Percentiles rank a stretch among this genome's conserved stretches.
Evolutionary conservation across 805 yeast species (phyloP).

Genomic region (Starmerella apis): DNA sequence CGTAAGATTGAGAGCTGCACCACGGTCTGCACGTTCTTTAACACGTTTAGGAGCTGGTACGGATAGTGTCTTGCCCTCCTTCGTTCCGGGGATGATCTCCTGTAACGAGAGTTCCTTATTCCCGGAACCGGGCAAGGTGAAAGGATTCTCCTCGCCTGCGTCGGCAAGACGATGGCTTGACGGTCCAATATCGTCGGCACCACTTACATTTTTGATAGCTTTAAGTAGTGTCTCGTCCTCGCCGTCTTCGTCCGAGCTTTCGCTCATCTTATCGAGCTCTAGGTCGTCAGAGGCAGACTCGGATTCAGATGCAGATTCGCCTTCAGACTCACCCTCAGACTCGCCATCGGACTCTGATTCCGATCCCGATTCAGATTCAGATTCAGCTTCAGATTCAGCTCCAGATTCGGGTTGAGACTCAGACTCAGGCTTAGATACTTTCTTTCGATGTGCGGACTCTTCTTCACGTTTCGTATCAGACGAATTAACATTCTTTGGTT

Average conservation of each 20-base stretch:
- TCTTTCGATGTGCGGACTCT: too few species aligned
- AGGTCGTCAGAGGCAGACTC: conserved; percentile 20
- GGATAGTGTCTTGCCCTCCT: conserved; percentile 42
- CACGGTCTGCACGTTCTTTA: conserved; percentile 74
- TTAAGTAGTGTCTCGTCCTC: conserved; percentile 39
- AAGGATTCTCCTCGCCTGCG: conserved; percentile 33
- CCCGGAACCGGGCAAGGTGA: conserved; percentile 16
- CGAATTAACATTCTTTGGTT: not conserved
- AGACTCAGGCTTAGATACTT: too few species aligned
- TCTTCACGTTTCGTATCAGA: not conserved
- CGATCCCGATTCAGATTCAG: not conserved
- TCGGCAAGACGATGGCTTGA: conserved; percentile 22
- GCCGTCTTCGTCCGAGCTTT: conserved; percentile 36
- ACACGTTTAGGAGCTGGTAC: conserved; percentile 81
- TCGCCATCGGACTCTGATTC: conserved; percentile 19
- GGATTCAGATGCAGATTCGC: conserved; percentile 19
- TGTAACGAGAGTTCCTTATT: conserved; percentile 55
- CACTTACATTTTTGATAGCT: conserved; percentile 31
- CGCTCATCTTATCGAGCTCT: conserved; percentile 25
- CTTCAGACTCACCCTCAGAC: conserved; percentile 12
- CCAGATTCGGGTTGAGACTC: too few species aligned
- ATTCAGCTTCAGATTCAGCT: too few species aligned
- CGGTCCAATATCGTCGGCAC: conserved; percentile 3
- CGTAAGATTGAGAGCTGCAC: conserved; percentile 82
- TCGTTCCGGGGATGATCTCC: conserved; percentile 40